These are phyloP conservation scores for Closterium sp. DNA, from an alignment of 139 green algal species.

Conservation along the genomic window DNA sequence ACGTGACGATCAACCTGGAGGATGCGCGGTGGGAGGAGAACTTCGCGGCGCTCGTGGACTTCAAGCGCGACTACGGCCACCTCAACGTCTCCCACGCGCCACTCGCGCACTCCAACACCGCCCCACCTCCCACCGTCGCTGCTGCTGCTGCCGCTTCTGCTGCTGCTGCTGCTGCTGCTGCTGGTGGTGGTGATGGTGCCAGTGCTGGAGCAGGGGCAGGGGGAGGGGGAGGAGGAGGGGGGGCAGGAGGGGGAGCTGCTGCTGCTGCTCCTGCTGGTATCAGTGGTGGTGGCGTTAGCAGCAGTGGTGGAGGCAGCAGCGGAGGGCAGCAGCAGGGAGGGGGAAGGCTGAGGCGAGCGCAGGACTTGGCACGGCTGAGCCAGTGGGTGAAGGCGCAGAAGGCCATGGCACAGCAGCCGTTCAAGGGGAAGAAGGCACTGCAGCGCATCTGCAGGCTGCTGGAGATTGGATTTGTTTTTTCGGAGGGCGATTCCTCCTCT, in stretches of 20 bases:
- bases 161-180: neutral
- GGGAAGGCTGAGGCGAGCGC: neutral
- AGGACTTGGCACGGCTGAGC: neutral
- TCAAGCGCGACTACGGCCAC: conserved; percentile 25
- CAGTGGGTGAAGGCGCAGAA: conserved; percentile 28
- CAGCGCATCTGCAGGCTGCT: conserved; percentile 29
- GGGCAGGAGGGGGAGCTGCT: neutral
- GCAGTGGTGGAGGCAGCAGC: no score
- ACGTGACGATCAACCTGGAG: conserved; percentile 25
- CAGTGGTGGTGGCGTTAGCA: neutral
- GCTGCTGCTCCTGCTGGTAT: neutral
- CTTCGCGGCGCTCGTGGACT: conserved; percentile 8
- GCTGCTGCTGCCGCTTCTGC: no score
- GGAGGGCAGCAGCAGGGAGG: neutral
- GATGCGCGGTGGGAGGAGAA: conserved; percentile 36
- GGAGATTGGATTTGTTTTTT: conserved; percentile 25
- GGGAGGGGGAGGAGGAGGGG: neutral
- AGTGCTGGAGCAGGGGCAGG: neutral
- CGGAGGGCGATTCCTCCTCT: neutral
- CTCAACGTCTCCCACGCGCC: neutral
- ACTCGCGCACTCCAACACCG: neutral
- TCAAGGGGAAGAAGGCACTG: conserved; percentile 10
- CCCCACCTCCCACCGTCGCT: no score
- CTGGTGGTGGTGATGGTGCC: neutral
- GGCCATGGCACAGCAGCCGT: conserved; percentile 4